phyloP scores from a whole-genome alignment of 805 yeast species.

The Ogataea sp. region DNA sequence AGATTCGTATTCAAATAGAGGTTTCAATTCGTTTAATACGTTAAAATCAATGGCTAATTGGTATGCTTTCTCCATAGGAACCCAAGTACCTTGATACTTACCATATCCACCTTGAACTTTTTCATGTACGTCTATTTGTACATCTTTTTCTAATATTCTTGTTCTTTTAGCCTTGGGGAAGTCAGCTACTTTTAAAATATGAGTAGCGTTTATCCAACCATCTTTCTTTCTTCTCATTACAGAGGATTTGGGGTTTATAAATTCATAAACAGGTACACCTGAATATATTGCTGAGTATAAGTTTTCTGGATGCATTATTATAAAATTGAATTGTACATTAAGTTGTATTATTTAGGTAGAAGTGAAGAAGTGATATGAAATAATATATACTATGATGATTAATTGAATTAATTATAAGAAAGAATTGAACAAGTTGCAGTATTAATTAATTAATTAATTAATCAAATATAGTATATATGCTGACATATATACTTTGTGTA shows the following conservation, averaged over 20 bases:
- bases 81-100: slow-evolving; percentile 96
- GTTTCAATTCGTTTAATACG: slow-evolving; percentile 52
- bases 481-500: too few relatives aligned
- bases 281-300: slow-evolving; percentile 73
- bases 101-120: slow-evolving; percentile 98
- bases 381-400: too few relatives aligned
- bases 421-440: too few relatives aligned
- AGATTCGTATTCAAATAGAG: slow-evolving; percentile 56
- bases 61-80: slow-evolving; percentile 70
- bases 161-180: slow-evolving; percentile 94
- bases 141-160: slow-evolving; percentile 84
- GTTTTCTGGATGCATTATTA: slow-evolving; percentile 8
- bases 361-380: too few relatives aligned
- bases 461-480: too few relatives aligned
- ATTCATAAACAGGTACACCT: slow-evolving; percentile 79
- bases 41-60: slow-evolving; percentile 58
- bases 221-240: slow-evolving; percentile 73
- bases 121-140: slow-evolving; percentile 84
- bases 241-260: slow-evolving; percentile 56
- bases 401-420: too few relatives aligned
- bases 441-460: too few relatives aligned
- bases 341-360: too few relatives aligned
- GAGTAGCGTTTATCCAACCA: slow-evolving; percentile 92
- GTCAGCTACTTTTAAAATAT: slow-evolving; percentile 85
- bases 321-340: too few relatives aligned